Evolutionary conservation across 2,329 filamentous ascomycete genomes (phyloP).

Genomic region (Apiospora saccharicola): DNA sequence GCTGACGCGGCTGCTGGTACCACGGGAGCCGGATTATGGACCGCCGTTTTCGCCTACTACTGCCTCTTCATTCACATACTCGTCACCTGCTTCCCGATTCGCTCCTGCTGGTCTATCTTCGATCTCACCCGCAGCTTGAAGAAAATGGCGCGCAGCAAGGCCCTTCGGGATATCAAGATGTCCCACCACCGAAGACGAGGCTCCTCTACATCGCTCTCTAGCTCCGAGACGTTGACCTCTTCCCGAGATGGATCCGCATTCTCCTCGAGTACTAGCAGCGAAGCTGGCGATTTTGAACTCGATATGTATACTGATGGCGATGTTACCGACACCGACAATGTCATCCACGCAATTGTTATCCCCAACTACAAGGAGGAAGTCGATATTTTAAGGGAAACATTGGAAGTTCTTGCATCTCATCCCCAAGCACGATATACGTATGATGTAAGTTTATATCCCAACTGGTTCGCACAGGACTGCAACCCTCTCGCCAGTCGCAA

Average conservation of each 20-base stretch:
- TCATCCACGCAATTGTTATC: slow-evolving; percentile 73
- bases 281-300: slow-evolving; percentile 58
- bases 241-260: slow-evolving; percentile 47
- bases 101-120: slow-evolving; percentile 68
- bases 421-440: slow-evolving; percentile 69
- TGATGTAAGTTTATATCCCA: slow-evolving; percentile 63
- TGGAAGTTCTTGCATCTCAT: slow-evolving; percentile 74
- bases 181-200: slow-evolving; percentile 56
- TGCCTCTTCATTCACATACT: slow-evolving; percentile 70
- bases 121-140: slow-evolving; percentile 61
- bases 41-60: slow-evolving; percentile 68
- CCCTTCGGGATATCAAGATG: slow-evolving; percentile 56
- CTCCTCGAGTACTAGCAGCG: slow-evolving; percentile 56
- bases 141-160: slow-evolving; percentile 53
- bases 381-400: slow-evolving; percentile 71
- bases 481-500: neutral
- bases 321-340: slow-evolving; percentile 47
- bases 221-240: slow-evolving; percentile 61
- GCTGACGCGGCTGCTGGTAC: slow-evolving; percentile 28
- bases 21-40: slow-evolving; percentile 57
- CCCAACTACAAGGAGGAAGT: slow-evolving; percentile 79
- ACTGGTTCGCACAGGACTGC: neutral
- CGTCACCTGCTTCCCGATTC: slow-evolving; percentile 68
- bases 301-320: slow-evolving; percentile 56
- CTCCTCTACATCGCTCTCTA: slow-evolving; percentile 63